Evolutionary conservation across 257 asterid genomes (phyloP).

Genomic region (Datura wrightii): DNA sequence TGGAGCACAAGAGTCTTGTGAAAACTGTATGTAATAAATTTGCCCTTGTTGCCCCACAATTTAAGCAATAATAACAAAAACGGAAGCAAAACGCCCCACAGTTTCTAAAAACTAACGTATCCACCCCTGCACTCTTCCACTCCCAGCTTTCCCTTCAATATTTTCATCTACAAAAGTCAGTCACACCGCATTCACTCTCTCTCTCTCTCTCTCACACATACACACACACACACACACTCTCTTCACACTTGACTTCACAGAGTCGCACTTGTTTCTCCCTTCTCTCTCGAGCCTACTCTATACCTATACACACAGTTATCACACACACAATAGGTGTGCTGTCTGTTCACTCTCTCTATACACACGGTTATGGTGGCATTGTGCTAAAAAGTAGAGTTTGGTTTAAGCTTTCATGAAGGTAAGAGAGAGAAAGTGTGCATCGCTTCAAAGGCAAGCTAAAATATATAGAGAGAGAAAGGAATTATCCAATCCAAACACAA

Average conservation of each 20-base stretch:
- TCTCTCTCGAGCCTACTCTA: constrained; percentile 26
- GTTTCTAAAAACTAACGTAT: not conserved
- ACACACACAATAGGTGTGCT: not conserved
- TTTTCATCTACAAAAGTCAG: not conserved
- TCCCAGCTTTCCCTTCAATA: not conserved
- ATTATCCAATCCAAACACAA: constrained; percentile 29
- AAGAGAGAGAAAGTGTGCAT: constrained; percentile 42
- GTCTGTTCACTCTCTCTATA: not conserved
- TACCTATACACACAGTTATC: constrained; percentile 3
- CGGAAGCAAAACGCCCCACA: not conserved
- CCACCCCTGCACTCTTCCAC: not conserved
- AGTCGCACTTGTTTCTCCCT: not conserved
- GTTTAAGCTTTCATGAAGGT: constrained; percentile 25
- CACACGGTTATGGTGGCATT: constrained; percentile 23
- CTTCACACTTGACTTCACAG: not conserved
- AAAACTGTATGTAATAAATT: not conserved
- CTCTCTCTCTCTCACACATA: not conserved
- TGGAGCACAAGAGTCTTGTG: constrained; percentile 24
- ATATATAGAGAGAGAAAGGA: constrained; percentile 34
- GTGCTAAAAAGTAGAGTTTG: constrained; percentile 17
- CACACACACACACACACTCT: no score
- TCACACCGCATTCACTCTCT: not conserved
- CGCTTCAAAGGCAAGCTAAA: constrained; percentile 71
- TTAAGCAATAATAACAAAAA: not conserved
- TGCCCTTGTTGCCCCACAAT: constrained; percentile 9